Percentiles rank a stretch among this genome's conserved stretches.
Evolutionary conservation across 106 monocot genomes (phyloP).

Genomic region (Xerophyta viscosa): DNA sequence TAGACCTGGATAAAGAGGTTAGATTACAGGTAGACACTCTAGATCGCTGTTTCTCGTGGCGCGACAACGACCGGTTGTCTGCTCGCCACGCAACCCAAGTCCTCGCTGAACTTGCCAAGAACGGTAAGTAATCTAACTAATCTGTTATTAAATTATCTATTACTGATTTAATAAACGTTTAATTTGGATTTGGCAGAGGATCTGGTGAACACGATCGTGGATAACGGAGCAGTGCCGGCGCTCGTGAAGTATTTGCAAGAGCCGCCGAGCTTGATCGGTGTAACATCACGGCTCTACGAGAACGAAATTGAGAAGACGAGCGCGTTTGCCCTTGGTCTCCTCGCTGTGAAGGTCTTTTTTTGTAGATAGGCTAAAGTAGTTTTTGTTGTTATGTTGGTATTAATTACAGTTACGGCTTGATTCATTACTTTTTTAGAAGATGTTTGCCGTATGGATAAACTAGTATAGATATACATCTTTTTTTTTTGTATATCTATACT

Average conservation of each 20-base stretch:
- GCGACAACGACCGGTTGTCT: conserved; percentile 49
- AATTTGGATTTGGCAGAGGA: conserved; percentile 48
- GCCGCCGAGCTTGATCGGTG: conserved; percentile 22
- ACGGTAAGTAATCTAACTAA: conserved; percentile 29
- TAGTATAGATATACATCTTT: too few species aligned
- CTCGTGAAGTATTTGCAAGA: conserved; percentile 73
- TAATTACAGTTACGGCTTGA: too few species aligned
- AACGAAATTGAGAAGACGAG: conserved; percentile 93
- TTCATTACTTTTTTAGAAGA: too few species aligned
- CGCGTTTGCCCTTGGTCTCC: conserved; percentile 87
- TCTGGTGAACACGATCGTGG: conserved; percentile 78
- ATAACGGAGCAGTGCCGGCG: conserved; percentile 76
- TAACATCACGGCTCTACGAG: conserved; percentile 45
- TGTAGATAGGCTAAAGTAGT: too few species aligned
- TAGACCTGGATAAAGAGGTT: conserved; percentile 46
- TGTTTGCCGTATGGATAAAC: too few species aligned
- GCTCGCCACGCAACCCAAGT: conserved; percentile 77
- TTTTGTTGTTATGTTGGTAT: too few species aligned
- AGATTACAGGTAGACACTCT: conserved; percentile 69
- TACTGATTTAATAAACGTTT: background rate
- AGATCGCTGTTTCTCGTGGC: conserved; percentile 55
- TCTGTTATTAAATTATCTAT: too few species aligned
- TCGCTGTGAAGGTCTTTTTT: conserved; percentile 89
- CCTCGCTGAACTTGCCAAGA: conserved; percentile 93
- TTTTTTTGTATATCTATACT: too few species aligned